These are phyloP conservation scores for Plasmodium coatneyi DNA, from an alignment of 169 alveolate genomes.

Conservation along the genomic window DNA sequence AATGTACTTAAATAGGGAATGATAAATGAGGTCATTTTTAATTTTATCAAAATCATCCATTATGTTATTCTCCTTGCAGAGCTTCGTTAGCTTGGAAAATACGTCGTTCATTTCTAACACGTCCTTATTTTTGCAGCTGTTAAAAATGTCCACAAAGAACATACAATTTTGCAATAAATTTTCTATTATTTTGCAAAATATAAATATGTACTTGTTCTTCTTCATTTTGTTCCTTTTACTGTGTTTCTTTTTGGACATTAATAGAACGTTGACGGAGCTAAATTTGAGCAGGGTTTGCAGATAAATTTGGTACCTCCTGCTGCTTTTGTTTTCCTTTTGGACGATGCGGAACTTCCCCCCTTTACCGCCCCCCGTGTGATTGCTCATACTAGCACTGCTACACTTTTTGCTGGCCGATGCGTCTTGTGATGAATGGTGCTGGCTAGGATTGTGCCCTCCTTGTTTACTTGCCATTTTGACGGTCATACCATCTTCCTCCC, in stretches of 20 bases:
- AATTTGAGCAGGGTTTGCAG: slow-evolving; percentile 27
- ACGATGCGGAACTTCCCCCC: not conserved
- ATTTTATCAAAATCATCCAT: slow-evolving; percentile 1
- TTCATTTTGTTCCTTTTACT: slow-evolving; percentile 17
- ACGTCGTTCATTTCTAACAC: slow-evolving; percentile 20
- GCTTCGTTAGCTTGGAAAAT: slow-evolving; percentile 5
- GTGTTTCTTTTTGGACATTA: slow-evolving; percentile 31
- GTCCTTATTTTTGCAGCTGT: slow-evolving; percentile 20
- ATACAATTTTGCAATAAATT: slow-evolving; percentile 58
- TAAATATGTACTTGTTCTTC: slow-evolving; percentile 38
- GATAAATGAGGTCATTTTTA: slow-evolving; percentile 34
- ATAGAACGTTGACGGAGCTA: slow-evolving; percentile 16
- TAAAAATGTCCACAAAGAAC: slow-evolving; percentile 35
- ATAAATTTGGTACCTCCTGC: not conserved
- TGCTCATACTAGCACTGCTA: not conserved
- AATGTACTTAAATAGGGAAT: slow-evolving; percentile 30
- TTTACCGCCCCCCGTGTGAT: not conserved
- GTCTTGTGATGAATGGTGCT: not conserved
- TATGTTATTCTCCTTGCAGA: slow-evolving; percentile 55
- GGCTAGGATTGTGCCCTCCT: not conserved
- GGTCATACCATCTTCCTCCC: not conserved
- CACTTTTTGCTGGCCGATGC: not conserved
- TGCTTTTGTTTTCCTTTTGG: not conserved
- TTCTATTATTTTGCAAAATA: slow-evolving; percentile 64
- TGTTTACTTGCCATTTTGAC: not conserved